Evolutionary conservation across 2,329 filamentous ascomycete genomes (phyloP).

Genomic region (Pseudogymnoascus sp.): DNA sequence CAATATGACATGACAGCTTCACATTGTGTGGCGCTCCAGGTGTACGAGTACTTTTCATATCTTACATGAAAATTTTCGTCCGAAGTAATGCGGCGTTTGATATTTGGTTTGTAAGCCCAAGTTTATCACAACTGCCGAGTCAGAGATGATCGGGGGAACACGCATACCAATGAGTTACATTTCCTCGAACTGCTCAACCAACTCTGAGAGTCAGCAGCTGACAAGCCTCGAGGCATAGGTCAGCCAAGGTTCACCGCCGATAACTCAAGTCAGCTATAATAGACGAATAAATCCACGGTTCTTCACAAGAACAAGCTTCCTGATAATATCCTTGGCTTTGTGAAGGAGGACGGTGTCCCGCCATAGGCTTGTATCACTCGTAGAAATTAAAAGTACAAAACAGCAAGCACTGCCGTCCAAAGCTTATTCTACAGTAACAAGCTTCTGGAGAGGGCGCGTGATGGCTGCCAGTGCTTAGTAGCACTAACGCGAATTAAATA

Average conservation of each 20-base stretch:
- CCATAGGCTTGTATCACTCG: no score
- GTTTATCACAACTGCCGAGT: not conserved
- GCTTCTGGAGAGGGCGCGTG: no score
- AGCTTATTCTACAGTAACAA: no score
- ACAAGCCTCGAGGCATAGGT: not conserved
- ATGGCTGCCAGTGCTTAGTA: no score
- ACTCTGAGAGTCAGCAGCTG: not conserved
- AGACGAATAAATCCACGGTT: not conserved
- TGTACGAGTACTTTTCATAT: not conserved
- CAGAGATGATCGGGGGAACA: not conserved
- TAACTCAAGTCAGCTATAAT: not conserved
- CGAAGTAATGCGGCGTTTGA: not conserved
- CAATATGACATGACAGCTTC: not conserved
- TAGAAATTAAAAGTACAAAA: no score
- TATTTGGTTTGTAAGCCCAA: not conserved
- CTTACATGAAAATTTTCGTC: not conserved
- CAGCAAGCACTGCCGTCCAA: no score
- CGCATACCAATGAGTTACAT: not conserved
- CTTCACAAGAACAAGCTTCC: not conserved
- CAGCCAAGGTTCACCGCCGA: not conserved
- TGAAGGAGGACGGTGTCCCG: not conserved
- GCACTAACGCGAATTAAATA: no score
- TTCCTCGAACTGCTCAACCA: not conserved
- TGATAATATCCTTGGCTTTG: not conserved
- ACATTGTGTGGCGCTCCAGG: not conserved